Percentiles rank a stretch among this genome's conserved stretches.
Conservation (phyloP, 352 stramenopile genomes). For the Phytophthora europaea region DNA sequence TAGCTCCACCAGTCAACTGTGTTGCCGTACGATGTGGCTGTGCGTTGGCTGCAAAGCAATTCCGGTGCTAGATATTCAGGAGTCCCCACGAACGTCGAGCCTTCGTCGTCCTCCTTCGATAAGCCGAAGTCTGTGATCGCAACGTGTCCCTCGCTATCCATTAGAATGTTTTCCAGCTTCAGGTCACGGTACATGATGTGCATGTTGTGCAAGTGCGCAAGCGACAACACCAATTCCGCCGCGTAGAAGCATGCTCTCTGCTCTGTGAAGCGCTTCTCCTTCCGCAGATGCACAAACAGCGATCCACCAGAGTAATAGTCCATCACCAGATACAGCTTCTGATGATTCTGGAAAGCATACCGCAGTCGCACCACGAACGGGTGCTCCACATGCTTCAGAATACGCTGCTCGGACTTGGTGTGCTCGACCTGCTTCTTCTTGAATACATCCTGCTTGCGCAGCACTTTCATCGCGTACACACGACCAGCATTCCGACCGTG, state of each 20-base stretch:
- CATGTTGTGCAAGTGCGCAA: constrained; percentile 87
- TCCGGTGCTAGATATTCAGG: constrained; percentile 89
- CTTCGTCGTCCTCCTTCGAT: constrained; percentile 88
- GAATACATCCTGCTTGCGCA: constrained; percentile 89
- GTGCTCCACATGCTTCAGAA: constrained; percentile 90
- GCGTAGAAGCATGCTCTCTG: constrained; percentile 86
- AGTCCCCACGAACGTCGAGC: constrained; percentile 86
- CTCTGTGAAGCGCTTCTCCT: constrained; percentile 78
- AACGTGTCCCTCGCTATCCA: constrained; percentile 87
- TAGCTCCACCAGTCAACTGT: constrained; percentile 92
- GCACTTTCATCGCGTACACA: constrained; percentile 93
- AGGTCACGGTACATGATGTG: constrained; percentile 93
- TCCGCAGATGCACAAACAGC: constrained; percentile 88
- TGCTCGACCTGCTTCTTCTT: constrained; percentile 89
- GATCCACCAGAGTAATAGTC: constrained; percentile 91
- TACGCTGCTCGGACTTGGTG: constrained; percentile 90
- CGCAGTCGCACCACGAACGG: constrained; percentile 90
- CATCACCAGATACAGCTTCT: constrained; percentile 92
- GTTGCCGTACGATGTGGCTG: constrained; percentile 82
- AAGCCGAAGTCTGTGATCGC: constrained; percentile 91
- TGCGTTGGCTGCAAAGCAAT: constrained; percentile 77
- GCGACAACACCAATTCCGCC: constrained; percentile 82
- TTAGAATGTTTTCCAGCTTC: constrained; percentile 93
- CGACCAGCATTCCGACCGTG: constrained; percentile 68
- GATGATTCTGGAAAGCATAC: constrained; percentile 91